Base-by-base conservation (phyloP, 192 early-diverging fungal species). In the Chytriomyces confervae region DNA sequence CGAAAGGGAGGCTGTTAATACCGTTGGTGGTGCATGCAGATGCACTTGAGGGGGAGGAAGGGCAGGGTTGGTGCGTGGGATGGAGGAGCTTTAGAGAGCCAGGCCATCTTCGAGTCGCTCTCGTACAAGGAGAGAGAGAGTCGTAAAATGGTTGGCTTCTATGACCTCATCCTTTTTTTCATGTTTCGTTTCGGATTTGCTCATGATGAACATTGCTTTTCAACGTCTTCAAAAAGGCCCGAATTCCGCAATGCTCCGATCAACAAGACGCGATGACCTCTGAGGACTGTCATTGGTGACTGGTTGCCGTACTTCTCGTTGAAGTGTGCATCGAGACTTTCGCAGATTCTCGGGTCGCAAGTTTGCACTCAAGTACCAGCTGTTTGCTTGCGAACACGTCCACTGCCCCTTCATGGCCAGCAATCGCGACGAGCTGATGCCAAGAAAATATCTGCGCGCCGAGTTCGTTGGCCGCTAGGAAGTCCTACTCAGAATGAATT, bases 341-440 rank as follows among this genome's bases (percentile, higher is more conserved):
- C 57, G 69, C 29, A 7, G 69, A 8, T 71, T 57, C 69, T 9
- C 20, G 0, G 69, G 69, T 16, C 27, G 36, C 10, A 71, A 71
- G 50, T 10, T 7, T 3, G 29, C 50, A 10, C 69, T 57, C 50
- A 57, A 51, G 18, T 71, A 49, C 36, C 69, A 13, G 11, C 53
- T 1, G 8, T 62, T 10, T 45, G n/a, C n/a, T 13, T 62, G 61
- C 61, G 45, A 74, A 20, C 8, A 18, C 7, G 9, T 7, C 18
- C 57, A 8, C 20, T 62, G 72, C 44, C 13, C 61, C 16, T 74
- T 74, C 45, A 10, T 74, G 53, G 61, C 60, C 9, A 46, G 45
- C 20, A 43, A 62, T 20, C 16, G n/a, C 8, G 72, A 62, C 16
- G 53, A 11, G 10, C 16, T 62, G 20, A 20, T 18, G 53, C 20